A percentile compares a stretch with the other conserved stretches of the same genome.
Evolutionary conservation across 2,329 filamentous ascomycete genomes (phyloP).

Genomic region (Fusarium dimerum): DNA sequence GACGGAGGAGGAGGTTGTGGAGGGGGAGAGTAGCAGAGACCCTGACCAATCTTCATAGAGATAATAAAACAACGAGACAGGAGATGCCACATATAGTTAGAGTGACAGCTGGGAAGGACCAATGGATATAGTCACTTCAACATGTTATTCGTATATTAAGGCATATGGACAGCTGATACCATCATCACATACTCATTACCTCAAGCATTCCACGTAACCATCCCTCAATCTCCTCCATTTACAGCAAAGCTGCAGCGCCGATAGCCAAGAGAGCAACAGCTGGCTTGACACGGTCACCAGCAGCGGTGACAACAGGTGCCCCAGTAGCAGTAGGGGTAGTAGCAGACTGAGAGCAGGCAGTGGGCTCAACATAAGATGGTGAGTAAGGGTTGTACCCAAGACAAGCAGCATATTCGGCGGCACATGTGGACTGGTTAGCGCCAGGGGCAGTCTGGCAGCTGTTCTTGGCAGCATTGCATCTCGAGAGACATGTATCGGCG

Average conservation of each 20-base stretch:
- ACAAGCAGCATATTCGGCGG: background rate
- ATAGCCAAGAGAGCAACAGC: background rate
- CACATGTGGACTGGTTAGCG: background rate
- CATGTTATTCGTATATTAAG: too few species aligned
- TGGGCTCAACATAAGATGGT: background rate
- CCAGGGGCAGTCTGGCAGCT: background rate
- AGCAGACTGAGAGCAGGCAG: background rate
- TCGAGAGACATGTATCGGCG: background rate
- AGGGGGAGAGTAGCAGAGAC: background rate
- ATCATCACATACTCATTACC: background rate
- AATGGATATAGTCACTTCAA: too few species aligned
- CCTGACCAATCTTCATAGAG: too few species aligned
- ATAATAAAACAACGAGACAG: too few species aligned
- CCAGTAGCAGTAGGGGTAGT: background rate
- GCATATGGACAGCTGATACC: background rate
- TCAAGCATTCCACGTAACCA: background rate
- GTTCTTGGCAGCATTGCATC: background rate
- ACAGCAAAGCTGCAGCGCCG: background rate
- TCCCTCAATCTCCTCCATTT: background rate
- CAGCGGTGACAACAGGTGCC: background rate
- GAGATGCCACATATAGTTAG: too few species aligned
- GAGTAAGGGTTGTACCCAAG: background rate
- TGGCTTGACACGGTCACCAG: background rate
- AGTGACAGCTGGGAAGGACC: too few species aligned
- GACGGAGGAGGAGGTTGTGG: background rate